These are phyloP conservation scores for Pseudocercospora eumusae DNA, from an alignment of 2,329 filamentous ascomycete genomes.

Conservation along the genomic window DNA sequence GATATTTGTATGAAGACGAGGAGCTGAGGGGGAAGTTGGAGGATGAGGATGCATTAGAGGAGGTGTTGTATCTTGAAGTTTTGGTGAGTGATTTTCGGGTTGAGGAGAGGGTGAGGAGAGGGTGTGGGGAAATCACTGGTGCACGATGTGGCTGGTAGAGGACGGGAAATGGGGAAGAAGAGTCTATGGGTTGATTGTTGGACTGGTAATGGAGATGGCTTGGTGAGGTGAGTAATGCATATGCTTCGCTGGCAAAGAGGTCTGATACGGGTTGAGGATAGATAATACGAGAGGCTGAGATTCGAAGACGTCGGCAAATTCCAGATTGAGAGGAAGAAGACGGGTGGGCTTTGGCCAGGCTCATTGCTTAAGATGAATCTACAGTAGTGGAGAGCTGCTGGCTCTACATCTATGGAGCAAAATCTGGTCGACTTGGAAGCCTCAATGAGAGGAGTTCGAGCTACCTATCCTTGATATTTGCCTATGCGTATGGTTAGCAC, in stretches of 20 bases:
- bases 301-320: neutral
- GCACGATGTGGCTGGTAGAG: neutral
- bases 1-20: neutral
- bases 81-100: neutral
- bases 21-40: neutral
- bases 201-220: neutral
- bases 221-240: neutral
- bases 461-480: neutral
- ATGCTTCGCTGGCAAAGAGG: neutral
- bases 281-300: neutral
- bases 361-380: neutral
- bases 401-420: neutral
- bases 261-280: neutral
- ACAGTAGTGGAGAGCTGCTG: neutral
- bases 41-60: neutral
- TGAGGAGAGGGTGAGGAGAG: neutral
- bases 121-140: neutral
- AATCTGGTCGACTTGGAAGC: neutral
- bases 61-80: neutral
- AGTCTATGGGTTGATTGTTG: neutral
- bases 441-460: too few species aligned
- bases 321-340: neutral
- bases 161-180: neutral
- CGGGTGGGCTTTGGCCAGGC: neutral
- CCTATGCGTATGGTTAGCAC: neutral